Percentiles rank a stretch among this genome's conserved stretches.
phyloP scores from a whole-genome alignment of 306 rosid genomes.

The Styphnolobium japonicum region DNA sequence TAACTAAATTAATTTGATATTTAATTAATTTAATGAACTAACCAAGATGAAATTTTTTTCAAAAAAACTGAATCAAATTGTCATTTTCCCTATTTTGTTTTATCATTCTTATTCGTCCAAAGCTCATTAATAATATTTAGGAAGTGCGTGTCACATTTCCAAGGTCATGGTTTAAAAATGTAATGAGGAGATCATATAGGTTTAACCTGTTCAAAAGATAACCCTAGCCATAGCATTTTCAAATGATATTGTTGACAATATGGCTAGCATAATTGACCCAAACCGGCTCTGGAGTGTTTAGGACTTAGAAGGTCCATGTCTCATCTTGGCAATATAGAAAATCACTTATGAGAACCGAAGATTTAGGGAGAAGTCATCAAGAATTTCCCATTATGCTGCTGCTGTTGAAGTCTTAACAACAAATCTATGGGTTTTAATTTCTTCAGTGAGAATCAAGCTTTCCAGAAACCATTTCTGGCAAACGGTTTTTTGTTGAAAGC shows the following conservation, averaged over 20 bases:
- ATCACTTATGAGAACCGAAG: too few species aligned
- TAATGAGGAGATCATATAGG: background rate
- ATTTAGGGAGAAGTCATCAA: background rate
- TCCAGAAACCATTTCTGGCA: constrained; percentile 12
- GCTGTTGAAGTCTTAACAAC: background rate
- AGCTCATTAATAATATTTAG: constrained; percentile 16
- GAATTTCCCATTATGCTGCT: background rate
- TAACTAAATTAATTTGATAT: too few species aligned
- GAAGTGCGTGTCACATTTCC: constrained; percentile 26
- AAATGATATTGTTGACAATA: background rate
- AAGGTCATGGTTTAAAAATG: constrained; percentile 23
- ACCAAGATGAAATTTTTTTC: too few species aligned
- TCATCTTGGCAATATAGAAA: too few species aligned
- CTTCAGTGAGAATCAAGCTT: background rate
- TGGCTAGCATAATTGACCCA: background rate
- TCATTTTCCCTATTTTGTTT: too few species aligned
- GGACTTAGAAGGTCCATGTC: background rate
- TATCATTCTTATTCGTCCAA: constrained; percentile 17
- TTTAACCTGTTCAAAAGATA: background rate
- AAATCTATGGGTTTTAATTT: background rate
- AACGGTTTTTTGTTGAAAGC: constrained; percentile 26
- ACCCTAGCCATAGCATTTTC: background rate
- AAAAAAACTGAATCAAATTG: too few species aligned
- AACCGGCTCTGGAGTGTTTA: background rate
- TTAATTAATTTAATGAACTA: too few species aligned